Evolutionary conservation across 208 protist species (phyloP), one percentile per base, ranked within the genome.

Genomic region (Kentomonas sorsogonicus): DNA sequence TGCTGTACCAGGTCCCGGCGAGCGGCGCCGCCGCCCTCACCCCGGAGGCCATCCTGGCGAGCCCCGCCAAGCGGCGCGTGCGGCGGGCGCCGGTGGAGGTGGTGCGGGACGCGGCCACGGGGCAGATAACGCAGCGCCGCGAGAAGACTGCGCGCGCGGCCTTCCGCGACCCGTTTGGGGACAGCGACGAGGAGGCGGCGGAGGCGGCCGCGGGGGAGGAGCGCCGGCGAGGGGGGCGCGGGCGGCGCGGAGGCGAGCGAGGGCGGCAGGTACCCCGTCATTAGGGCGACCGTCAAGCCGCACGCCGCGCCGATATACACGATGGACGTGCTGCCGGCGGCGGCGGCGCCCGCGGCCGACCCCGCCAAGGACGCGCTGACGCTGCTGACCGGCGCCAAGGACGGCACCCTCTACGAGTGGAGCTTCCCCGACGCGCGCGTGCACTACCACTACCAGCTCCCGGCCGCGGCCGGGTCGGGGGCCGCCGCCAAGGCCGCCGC

Each of bases 1-100:
- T 46, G 20, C 88, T 88, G 82, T 60, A 71, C 58, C 79, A 90
- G 64, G 38, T 68, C 29, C 10, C 46, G 0, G 53, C 61, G 3
- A 26, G 60, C n/a, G 53, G 31, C 13, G 15, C 29, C 20, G 15
- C 29, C 31, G 50, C 50, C 51, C 13, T 6, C 33, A 13, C 39
- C 58, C 2, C 40, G 34, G 41, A 36, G n/a, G 40, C 23, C 15
- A 5, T 10, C 41, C 40, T 10, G 6, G 55, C 41, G 23, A 29
- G 33, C 36, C 27, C 10, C 4, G 47, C 16, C 47, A 53, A 53
- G 60, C 41, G 43, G 36, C 44, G 1, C 47, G 44, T 39, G 36
- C 43, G 34, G 9, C 34, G n/a, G 6, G 27, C 52, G 16, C 33
- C 33, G 33, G 33, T 11, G 33, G 27, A 54, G 29, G 29, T 23